These are phyloP conservation scores for Cercospora canescens DNA, from an alignment of 2,329 filamentous ascomycete genomes.

Conservation along the genomic window DNA sequence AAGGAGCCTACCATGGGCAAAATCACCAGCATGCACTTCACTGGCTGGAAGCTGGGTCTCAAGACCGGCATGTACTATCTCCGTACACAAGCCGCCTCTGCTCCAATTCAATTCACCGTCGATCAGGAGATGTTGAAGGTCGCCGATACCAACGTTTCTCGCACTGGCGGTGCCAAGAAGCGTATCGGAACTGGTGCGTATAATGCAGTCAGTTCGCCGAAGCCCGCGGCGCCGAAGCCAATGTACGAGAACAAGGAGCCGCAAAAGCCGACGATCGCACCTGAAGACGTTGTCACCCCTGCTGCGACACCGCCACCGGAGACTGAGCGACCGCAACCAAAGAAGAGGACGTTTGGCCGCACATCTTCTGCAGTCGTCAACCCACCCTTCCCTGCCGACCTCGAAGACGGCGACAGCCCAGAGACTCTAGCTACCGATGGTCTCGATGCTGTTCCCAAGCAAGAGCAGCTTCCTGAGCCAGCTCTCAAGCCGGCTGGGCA, in stretches of 20 bases:
- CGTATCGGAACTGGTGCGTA: constrained; percentile 54
- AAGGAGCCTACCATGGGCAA: constrained; percentile 99
- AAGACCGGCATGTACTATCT: constrained; percentile 99
- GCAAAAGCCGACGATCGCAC: constrained; percentile 39
- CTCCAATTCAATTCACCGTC: constrained; percentile 98
- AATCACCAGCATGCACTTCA: constrained; percentile 99
- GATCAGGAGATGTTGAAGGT: constrained; percentile 94
- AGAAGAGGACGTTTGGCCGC: constrained; percentile 38
- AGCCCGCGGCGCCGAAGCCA: constrained; percentile 64
- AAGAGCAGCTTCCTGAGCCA: constrained; percentile 65
- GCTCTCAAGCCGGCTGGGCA: constrained; percentile 60
- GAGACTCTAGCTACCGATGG: constrained; percentile 76
- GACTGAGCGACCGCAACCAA: constrained; percentile 49
- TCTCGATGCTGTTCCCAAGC: constrained; percentile 53
- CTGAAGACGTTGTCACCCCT: constrained; percentile 69
- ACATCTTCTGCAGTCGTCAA: constrained; percentile 55
- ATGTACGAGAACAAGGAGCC: constrained; percentile 63
- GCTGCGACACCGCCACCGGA: constrained; percentile 64
- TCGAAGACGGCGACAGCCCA: constrained; percentile 75
- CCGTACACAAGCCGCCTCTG: constrained; percentile 92
- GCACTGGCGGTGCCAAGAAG: constrained; percentile 67
- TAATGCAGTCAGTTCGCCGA: constrained; percentile 48
- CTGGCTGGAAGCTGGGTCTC: constrained; percentile 97
- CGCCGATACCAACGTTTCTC: constrained; percentile 75
- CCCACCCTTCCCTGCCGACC: constrained; percentile 73